Base-by-base conservation (phyloP, 768 basidiomycete species). In the Lentinula aciculospora region DNA sequence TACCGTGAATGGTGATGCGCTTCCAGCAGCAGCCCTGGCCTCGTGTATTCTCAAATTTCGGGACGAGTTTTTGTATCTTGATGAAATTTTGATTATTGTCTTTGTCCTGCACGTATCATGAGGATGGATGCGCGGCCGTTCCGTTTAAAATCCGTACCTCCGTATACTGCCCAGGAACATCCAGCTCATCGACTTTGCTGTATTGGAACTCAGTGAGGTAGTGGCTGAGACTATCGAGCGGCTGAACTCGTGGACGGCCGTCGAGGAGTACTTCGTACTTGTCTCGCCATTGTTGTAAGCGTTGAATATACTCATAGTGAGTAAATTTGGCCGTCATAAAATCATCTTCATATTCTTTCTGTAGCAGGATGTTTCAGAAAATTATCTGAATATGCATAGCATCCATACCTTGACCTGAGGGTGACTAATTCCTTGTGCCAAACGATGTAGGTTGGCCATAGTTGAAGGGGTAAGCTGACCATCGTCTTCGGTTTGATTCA, bases 151-250 rank as follows among this genome's bases (percentile, higher is more conserved):
- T n/a, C n/a, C 75, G 65, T 56, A 91, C 94, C 82, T 98, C 92
- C 0, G 94, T 90, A 68, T 99, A 99, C 70, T 99, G 97, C 6
- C 97, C 97, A n/a, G 95, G 95, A 50, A 99, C 84, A 67, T 99
- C 95, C 37, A 99, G 92, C 62, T 99, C 96, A 62, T 98, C 97
- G 50, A 96, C 94, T 69, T 94, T 97, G 66, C 85, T 87, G 70
- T 98, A 94, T 64, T 98, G 96, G 78, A 98, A 99, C 71, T 98
- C 97, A 6, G 92, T 90, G 64, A 99, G 76, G 72, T 94, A 97
- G 71, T 95, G 94, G 62, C 92, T 94, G 42, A 92, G 76, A 48
- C 85, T 76, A 61, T 97, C 94, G 57, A 99, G 75, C 4, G 92
- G 84, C 64, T 96, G 94, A 44, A 87, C 71, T 36, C 88, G 85